Base-by-base conservation (phyloP, 495 filamentous ascomycete genomes). In the Amniculicola lignicola region DNA sequence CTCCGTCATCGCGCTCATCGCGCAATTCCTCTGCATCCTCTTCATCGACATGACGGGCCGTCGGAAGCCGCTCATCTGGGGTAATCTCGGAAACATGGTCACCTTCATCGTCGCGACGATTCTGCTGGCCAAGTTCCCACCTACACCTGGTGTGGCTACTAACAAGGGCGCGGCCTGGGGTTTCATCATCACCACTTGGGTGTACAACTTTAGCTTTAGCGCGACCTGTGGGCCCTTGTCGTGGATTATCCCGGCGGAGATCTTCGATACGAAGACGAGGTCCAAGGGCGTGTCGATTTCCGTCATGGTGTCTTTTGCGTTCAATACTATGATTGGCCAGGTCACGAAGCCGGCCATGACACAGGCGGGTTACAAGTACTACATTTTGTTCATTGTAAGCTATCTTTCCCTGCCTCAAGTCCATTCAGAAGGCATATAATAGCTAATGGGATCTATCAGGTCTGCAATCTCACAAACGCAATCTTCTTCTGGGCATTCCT, bases 301-400 rank as follows among this genome's bases (percentile, higher is more conserved):
- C 1, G 82, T 80, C 2, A 83, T 86, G 81, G 73, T 69, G 23
- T 77, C 74, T 28, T 86, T 82, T 63, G 83, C 82, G 4, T 86
- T 87, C 72, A 87, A 87, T 70, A 87, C 84, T 9, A 80, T 87
- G 76, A 87, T 87, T 49, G 82, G 84, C 0, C 84, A 87, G 62
- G 74, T 86, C n/a, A 86, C 81, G 2, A 75, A 75, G 27, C 76
- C 79, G 45, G 82, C 82, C 0, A 79, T 86, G 69, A 70, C 69
- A 0, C 62, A 67, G 12, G 66, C 80, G 10, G 64, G 73, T 0
- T 85, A 78, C 62, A 62, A 64, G 27, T 85, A 70, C 58, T 85
- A 83, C 61, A 71, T 77, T 43, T 52, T 84, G 9, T 85, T 84
- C 60, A 72, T 81, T 58, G 74, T 68, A 63, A 63, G 63, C 49